These are phyloP conservation scores for Aspergillus fijiensis DNA, from an alignment of 2,329 filamentous ascomycete genomes.

Conservation along the genomic window DNA sequence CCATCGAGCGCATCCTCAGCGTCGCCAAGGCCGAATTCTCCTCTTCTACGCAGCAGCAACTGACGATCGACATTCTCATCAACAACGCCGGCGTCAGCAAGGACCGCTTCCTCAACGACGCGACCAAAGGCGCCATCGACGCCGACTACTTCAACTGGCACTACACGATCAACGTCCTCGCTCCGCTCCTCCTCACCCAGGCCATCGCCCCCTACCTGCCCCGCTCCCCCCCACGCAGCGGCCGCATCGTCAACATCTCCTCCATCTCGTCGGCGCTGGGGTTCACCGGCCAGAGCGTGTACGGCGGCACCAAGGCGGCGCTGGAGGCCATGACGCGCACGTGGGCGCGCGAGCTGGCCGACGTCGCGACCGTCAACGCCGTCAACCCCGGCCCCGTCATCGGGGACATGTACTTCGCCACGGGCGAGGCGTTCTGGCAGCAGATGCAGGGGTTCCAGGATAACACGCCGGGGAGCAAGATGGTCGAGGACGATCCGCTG, in stretches of 20 bases:
- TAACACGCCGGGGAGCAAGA: constrained; percentile 63
- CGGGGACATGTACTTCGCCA: constrained; percentile 64
- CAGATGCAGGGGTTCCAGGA: constrained; percentile 61
- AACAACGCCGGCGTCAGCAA: constrained; percentile 75
- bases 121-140: constrained; percentile 60
- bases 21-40: constrained; percentile 61
- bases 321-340: constrained; percentile 69
- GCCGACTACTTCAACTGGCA: constrained; percentile 66
- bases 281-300: constrained; percentile 59
- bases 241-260: constrained; percentile 63
- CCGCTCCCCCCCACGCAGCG: constrained; percentile 57
- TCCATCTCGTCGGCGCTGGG: constrained; percentile 60
- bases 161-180: constrained; percentile 79
- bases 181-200: constrained; percentile 74
- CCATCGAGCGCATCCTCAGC: constrained; percentile 56
- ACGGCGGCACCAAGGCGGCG: constrained; percentile 66
- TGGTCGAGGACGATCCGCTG: constrained; percentile 58
- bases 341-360: constrained; percentile 63
- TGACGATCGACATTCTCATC: constrained; percentile 71
- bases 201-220: constrained; percentile 69
- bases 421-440: constrained; percentile 58
- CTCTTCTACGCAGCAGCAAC: constrained; percentile 51
- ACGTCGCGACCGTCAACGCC: constrained; percentile 63
- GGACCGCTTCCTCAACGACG: constrained; percentile 59
- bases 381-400: constrained; percentile 66